A percentile compares a stretch with the other conserved stretches of the same genome.
These are phyloP conservation scores for Globisporangium splendens DNA, from an alignment of 352 stramenopile genomes.

Conservation along the genomic window DNA sequence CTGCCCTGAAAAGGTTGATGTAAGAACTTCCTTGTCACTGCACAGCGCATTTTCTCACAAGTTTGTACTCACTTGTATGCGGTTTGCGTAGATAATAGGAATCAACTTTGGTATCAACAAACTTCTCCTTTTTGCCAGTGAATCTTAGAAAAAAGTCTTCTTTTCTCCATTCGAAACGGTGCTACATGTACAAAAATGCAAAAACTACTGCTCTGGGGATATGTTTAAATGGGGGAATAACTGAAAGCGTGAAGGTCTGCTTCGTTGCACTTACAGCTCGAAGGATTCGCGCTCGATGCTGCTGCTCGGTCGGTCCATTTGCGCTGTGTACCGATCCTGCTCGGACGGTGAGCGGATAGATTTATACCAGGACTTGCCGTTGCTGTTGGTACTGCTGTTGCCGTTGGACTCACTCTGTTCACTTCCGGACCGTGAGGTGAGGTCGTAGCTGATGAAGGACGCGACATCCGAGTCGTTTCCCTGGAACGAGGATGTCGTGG, in stretches of 20 bases:
- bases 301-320: constrained; percentile 20
- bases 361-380: constrained; percentile 43
- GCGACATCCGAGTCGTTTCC: neutral
- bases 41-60: too few relatives aligned
- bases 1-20: too few relatives aligned
- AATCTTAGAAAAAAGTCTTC: too few relatives aligned
- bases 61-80: too few relatives aligned
- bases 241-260: constrained; percentile 10
- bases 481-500: constrained; percentile 1
- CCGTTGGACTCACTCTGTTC: neutral
- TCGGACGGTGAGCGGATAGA: constrained; percentile 46
- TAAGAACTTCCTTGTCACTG: too few relatives aligned
- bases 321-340: constrained; percentile 29
- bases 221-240: neutral
- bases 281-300: constrained; percentile 53
- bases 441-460: constrained; percentile 11
- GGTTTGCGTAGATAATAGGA: too few relatives aligned
- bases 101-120: too few relatives aligned
- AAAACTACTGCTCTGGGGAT: constrained; percentile 12
- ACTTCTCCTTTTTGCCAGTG: too few relatives aligned
- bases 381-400: neutral
- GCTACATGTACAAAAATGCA: constrained; percentile 11
- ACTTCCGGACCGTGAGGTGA: constrained; percentile 5
- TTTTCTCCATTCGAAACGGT: too few relatives aligned
- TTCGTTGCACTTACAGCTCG: constrained; percentile 41